Conservation (phyloP, 1,284 basidiomycete genomes). For the Marasmius fiardii region DNA sequence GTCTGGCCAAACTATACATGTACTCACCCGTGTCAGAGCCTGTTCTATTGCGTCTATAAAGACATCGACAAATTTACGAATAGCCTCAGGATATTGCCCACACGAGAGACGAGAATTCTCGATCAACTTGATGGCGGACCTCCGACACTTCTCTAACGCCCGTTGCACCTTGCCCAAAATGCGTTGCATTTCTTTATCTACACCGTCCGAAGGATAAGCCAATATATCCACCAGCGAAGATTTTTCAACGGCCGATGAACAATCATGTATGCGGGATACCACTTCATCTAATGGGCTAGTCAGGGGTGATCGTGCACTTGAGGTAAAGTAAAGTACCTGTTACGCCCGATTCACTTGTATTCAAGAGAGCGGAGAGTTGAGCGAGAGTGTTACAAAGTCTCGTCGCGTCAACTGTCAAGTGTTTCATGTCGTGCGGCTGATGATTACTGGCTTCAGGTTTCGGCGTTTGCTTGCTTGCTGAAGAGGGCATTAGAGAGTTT, state of each 20-base stretch:
- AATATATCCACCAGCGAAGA: slow-evolving; percentile 8
- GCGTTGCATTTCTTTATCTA: slow-evolving; percentile 30
- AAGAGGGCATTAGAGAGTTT: slow-evolving; percentile 17
- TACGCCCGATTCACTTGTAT: slow-evolving; percentile 16
- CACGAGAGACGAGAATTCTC: slow-evolving; percentile 25
- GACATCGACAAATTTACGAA: slow-evolving; percentile 24
- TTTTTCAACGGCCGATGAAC: neutral
- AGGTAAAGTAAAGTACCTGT: neutral
- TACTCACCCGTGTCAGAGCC: slow-evolving; percentile 25
- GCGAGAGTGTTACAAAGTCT: slow-evolving; percentile 40
- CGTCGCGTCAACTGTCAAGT: slow-evolving; percentile 31
- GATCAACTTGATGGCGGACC: slow-evolving; percentile 42
- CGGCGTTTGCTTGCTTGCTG: neutral
- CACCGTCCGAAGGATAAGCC: slow-evolving; percentile 14
- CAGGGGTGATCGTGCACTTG: neutral
- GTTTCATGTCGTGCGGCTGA: slow-evolving; percentile 12
- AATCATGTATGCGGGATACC: neutral
- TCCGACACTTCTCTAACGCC: slow-evolving; percentile 56
- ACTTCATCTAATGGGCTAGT: neutral
- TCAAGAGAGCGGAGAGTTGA: slow-evolving; percentile 37
- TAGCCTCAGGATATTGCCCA: neutral
- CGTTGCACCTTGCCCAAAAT: slow-evolving; percentile 52
- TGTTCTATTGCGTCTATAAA: slow-evolving; percentile 27
- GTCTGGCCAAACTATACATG: neutral
- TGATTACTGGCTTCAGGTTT: neutral